Evolutionary conservation across 306 rosid species (phyloP), one percentile per base, ranked within the genome.

Genomic region (Cyamopsis tetragonoloba): DNA sequence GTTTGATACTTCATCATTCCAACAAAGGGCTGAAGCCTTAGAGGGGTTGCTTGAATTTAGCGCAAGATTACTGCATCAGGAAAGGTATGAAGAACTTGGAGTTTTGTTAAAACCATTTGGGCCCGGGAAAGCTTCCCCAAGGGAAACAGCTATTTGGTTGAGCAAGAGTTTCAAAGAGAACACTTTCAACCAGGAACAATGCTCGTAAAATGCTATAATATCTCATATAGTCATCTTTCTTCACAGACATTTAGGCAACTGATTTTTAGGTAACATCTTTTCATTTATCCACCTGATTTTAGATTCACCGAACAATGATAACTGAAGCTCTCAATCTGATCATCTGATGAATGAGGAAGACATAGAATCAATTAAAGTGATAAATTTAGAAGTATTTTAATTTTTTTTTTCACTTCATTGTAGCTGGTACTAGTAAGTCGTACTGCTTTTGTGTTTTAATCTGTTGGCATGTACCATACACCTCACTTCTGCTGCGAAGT

Each of bases 91-190:
- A 1, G 97, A 91, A 80, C 93, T 91, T 3, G 96, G 89, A 42
- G 96, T 91, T 61, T 76, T 91, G 79, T 71, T 88, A 65, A 91
- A 88, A 85, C 97, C 97, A 20, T 91, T 91, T 75, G 97, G 97
- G 31, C 96, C 96, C 0, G 97, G 80, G 38, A 91, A 88, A 78
- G 97, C 82, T 68, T 88, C 96, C 68, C 93, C 97, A 0, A 84
- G 97, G 57, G 97, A 91, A 86, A 91, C 97, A 72, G 97, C 97
- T 7, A 91, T 91, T 70, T 91, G 97, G 97, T 81, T 91, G 78
- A 78, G 91, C 51, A 91, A 91, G 79, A 91, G 96, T 83, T 79
- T 91, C 72, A 91, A 91, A 78, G 86, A 81, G 57, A 91, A 81
- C 66, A 76, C 87, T 31, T 44, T 11, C 67, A 86, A 84, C 77